phyloP scores from a whole-genome alignment of 106 monocot species.

The Posidonia australis region DNA sequence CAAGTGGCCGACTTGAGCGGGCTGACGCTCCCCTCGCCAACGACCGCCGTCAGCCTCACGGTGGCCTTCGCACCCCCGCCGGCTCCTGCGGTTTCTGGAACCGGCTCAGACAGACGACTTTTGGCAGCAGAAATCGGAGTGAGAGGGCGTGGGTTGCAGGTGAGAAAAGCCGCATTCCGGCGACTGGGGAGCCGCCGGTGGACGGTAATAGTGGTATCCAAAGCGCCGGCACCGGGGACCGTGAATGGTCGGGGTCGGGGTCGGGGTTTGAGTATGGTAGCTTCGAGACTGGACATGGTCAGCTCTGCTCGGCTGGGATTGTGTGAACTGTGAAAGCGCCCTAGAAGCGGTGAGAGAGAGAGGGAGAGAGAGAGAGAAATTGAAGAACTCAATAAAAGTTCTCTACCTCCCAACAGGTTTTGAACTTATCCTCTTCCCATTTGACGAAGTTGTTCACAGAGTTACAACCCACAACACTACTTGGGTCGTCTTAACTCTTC shows the following conservation, averaged over 20 bases:
- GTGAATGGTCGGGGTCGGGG: neutral
- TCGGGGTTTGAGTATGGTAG: neutral
- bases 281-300: no score
- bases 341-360: no score
- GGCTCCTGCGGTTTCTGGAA: neutral
- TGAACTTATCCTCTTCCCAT: no score
- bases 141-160: neutral
- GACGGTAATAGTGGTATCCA: neutral
- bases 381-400: no score
- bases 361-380: no score
- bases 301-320: no score
- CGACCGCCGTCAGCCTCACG: conserved; percentile 51
- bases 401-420: no score
- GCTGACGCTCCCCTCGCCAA: conserved; percentile 57
- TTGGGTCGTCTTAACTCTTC: no score
- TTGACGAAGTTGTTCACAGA: no score
- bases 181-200: neutral
- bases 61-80: neutral
- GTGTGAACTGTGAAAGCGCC: no score
- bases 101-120: no score
- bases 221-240: neutral
- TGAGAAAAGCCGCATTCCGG: neutral
- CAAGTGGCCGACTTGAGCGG: conserved; percentile 55
- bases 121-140: neutral
- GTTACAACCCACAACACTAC: no score